Percentiles rank a stretch among this genome's conserved stretches.
phyloP scores from a whole-genome alignment of 192 early-diverging fungal species.

The Piromyces sp. region DNA sequence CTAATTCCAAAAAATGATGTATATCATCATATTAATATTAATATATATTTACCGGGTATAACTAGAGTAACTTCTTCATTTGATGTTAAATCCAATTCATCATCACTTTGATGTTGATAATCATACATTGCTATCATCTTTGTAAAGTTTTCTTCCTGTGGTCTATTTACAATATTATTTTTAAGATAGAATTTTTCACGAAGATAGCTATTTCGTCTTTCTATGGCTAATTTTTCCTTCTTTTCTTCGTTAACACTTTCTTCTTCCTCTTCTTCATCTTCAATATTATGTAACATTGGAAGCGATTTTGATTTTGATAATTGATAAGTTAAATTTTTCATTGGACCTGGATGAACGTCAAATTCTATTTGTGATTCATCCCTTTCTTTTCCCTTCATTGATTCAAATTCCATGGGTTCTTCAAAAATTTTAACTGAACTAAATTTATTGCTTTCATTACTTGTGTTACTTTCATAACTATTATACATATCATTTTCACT shows the following conservation, averaged over 20 bases:
- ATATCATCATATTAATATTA: too few species aligned
- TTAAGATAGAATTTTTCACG: neutral
- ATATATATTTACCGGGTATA: neutral
- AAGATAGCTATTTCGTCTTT: neutral
- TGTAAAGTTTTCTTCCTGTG: neutral
- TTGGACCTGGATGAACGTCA: neutral
- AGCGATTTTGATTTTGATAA: neutral
- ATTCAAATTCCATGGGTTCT: neutral
- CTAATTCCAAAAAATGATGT: too few species aligned
- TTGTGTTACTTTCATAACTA: too few species aligned
- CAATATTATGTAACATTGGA: neutral
- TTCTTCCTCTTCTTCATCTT: neutral
- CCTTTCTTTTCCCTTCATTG: neutral
- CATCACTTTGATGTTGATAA: neutral
- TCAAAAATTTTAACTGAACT: too few species aligned
- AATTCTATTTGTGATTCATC: neutral
- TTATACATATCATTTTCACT: too few species aligned
- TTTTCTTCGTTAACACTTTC: neutral
- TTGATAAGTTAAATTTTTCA: neutral
- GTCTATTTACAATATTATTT: neutral
- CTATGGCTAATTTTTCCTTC: neutral
- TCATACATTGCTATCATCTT: neutral
- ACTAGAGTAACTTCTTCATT: neutral
- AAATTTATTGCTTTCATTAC: too few species aligned
- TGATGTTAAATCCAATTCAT: neutral